Conservation (phyloP, 2,329 filamentous ascomycete species). For the Verticillium klebahnii region DNA sequence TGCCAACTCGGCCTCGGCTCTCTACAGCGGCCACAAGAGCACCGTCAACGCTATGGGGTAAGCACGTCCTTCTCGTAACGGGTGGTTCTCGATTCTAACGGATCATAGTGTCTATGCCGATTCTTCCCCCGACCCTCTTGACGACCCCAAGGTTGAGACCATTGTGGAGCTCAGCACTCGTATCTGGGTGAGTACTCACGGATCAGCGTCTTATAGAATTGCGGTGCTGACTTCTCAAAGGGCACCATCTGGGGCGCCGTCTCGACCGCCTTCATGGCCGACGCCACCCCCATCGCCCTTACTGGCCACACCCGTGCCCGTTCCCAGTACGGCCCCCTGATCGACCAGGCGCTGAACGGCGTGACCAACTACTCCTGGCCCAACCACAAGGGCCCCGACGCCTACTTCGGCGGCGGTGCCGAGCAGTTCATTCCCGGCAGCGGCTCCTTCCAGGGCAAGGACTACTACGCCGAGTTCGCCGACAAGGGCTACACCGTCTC, state of each 20-base stretch:
- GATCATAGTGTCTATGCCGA: slow-evolving; percentile 62
- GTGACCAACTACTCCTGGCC: slow-evolving; percentile 80
- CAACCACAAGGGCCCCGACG: slow-evolving; percentile 67
- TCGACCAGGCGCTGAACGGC: slow-evolving; percentile 73
- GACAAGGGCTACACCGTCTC: slow-evolving; percentile 69
- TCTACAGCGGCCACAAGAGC: slow-evolving; percentile 81
- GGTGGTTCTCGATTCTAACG: slow-evolving; percentile 1
- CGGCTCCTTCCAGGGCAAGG: slow-evolving; percentile 61
- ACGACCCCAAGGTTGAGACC: slow-evolving; percentile 83
- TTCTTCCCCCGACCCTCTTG: slow-evolving; percentile 66
- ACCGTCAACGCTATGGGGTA: slow-evolving; percentile 75
- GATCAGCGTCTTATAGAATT: not conserved
- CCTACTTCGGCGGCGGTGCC: slow-evolving; percentile 77
- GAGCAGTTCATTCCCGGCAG: slow-evolving; percentile 71
- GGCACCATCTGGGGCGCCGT: slow-evolving; percentile 61
- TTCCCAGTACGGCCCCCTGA: slow-evolving; percentile 63
- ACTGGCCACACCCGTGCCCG: slow-evolving; percentile 69
- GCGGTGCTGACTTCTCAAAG: slow-evolving; percentile 4
- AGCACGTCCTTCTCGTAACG: slow-evolving; percentile 4
- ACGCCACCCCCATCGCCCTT: slow-evolving; percentile 76
- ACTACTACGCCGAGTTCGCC: slow-evolving; percentile 76
- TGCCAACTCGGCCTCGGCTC: slow-evolving; percentile 76
- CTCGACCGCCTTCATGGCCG: slow-evolving; percentile 75
- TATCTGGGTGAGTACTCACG: slow-evolving; percentile 38
- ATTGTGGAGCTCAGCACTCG: slow-evolving; percentile 75